Percentiles rank a stretch among this genome's conserved stretches.
Evolutionary conservation across 1,284 basidiomycete species (phyloP).

Genomic region (Malassezia vespertilionis): DNA sequence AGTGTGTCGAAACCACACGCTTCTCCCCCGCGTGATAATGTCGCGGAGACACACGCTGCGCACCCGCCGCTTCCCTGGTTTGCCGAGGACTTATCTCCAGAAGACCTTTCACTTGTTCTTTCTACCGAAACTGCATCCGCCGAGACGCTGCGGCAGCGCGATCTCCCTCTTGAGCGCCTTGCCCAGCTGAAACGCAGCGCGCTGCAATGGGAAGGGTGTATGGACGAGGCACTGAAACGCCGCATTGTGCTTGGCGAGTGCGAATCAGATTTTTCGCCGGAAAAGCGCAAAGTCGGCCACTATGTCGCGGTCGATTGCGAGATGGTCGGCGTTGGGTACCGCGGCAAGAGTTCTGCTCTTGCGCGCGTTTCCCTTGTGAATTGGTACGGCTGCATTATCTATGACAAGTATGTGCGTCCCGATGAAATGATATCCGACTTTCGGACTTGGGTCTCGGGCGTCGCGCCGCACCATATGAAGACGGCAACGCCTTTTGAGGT

Average conservation of each 20-base stretch:
- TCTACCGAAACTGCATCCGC: constrained; percentile 4
- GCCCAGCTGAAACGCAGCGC: constrained; percentile 1
- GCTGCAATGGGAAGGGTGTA: constrained; percentile 27
- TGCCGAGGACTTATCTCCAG: constrained; percentile 37
- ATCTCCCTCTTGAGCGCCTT: neutral
- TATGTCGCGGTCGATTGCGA: constrained; percentile 85
- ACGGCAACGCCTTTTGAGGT: constrained; percentile 63
- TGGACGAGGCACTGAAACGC: constrained; percentile 26
- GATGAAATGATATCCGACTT: constrained; percentile 85
- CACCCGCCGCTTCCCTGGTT: constrained; percentile 33
- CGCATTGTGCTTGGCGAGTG: constrained; percentile 28
- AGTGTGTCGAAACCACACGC: no score
- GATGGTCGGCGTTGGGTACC: constrained; percentile 86
- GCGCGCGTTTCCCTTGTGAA: constrained; percentile 88
- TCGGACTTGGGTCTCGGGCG: constrained; percentile 79
- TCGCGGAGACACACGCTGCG: neutral
- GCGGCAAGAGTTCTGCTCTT: constrained; percentile 68
- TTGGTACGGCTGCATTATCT: constrained; percentile 65
- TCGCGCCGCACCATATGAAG: constrained; percentile 65
- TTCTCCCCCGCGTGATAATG: no score
- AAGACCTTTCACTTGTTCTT: constrained; percentile 33
- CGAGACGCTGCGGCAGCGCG: neutral
- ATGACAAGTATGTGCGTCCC: constrained; percentile 80
- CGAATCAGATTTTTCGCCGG: constrained; percentile 15
- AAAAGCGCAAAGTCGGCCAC: constrained; percentile 40